These are phyloP conservation scores for Paraglomus occultum DNA, from an alignment of 192 early-diverging fungal genomes.

Conservation along the genomic window DNA sequence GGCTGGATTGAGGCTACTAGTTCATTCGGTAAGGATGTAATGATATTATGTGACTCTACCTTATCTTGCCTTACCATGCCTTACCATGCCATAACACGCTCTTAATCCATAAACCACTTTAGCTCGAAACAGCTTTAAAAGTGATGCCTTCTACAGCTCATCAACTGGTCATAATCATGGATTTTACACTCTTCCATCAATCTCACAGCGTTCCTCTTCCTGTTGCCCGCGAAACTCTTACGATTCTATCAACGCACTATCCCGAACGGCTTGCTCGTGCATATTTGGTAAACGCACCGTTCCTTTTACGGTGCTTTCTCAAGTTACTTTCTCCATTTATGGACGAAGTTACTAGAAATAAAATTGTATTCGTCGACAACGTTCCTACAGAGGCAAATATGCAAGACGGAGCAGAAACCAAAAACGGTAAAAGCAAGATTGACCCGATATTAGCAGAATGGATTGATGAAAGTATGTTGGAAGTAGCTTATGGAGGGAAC, in stretches of 20 bases:
- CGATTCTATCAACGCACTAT: conserved; percentile 1
- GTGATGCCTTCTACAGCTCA: no score
- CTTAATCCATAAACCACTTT: no score
- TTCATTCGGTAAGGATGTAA: not conserved
- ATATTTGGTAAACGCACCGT: conserved; percentile 1
- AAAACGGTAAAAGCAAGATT: no score
- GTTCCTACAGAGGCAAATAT: not conserved
- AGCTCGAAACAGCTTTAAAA: no score
- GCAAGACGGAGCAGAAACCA: not conserved
- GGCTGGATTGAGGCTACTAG: not conserved
- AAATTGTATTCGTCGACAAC: not conserved
- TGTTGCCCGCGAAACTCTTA: not conserved
- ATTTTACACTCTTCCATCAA: no score
- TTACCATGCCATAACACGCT: no score
- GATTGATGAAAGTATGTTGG: not conserved
- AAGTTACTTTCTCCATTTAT: conserved; percentile 1
- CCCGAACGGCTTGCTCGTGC: conserved; percentile 8
- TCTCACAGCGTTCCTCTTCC: not conserved
- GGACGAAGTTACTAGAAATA: not conserved
- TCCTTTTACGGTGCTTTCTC: not conserved
- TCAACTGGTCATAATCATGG: no score
- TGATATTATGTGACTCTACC: no score
- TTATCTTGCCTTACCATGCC: no score
- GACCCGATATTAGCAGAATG: not conserved
- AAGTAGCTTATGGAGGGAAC: not conserved